Evolutionary conservation across 257 asterid genomes (phyloP).

Genomic region (Paulownia fortunei): DNA sequence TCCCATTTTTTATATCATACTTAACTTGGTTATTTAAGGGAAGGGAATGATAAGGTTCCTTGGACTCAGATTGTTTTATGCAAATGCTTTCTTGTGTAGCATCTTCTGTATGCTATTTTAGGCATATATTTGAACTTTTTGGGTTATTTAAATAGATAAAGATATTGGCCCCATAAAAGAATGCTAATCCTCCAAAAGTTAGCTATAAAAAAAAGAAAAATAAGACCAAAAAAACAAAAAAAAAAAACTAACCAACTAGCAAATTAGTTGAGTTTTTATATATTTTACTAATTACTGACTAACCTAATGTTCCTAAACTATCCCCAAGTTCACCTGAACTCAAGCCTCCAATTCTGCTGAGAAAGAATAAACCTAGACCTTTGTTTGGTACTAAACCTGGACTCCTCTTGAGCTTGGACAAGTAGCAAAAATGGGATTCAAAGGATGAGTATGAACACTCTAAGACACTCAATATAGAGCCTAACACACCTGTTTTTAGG

Average conservation of each 20-base stretch:
- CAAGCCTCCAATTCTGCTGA: no score
- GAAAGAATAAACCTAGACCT: background rate
- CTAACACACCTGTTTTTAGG: conserved; percentile 16
- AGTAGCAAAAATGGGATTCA: no score
- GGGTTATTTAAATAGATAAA: conserved; percentile 33
- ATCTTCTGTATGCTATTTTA: conserved; percentile 43
- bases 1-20: conserved; percentile 19
- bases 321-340: background rate
- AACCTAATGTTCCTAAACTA: background rate
- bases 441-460: no score
- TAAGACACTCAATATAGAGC: no score
- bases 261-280: background rate
- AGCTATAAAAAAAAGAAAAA: background rate
- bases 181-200: background rate
- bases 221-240: background rate
- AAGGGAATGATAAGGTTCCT: conserved; percentile 56
- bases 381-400: no score
- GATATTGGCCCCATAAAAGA: conserved; percentile 29
- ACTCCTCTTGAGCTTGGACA: no score
- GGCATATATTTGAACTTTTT: conserved; percentile 34
- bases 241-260: background rate
- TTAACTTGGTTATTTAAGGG: conserved; percentile 43
- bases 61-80: conserved; percentile 35
- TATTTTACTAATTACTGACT: background rate
- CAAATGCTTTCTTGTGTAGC: conserved; percentile 36